A percentile compares a stretch with the other conserved stretches of the same genome.
Evolutionary conservation across 352 stramenopile species (phyloP).

Genomic region (Ophiocytium majus): DNA sequence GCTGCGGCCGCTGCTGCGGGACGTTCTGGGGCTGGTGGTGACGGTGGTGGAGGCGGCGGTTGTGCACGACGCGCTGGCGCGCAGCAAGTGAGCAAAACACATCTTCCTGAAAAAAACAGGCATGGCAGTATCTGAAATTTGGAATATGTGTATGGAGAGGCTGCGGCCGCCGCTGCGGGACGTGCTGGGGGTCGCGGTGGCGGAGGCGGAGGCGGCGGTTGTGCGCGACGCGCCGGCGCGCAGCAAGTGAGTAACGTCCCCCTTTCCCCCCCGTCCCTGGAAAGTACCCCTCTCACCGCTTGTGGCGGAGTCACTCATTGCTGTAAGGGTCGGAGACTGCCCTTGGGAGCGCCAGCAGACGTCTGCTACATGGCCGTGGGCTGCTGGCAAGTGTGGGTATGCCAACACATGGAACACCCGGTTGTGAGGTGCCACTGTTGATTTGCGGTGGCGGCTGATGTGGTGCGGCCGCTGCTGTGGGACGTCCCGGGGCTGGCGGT

Average conservation of each 20-base stretch:
- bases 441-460: too few species aligned
- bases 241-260: neutral
- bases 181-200: neutral
- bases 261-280: too few species aligned
- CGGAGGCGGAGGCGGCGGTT: neutral
- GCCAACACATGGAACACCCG: too few species aligned
- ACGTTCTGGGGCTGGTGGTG: neutral
- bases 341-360: too few species aligned
- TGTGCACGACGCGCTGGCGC: neutral
- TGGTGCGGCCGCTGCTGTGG: neutral
- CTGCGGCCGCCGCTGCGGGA: neutral
- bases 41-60: neutral
- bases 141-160: neutral
- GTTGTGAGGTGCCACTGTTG: too few species aligned
- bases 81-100: neutral
- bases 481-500: neutral
- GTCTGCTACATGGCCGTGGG: too few species aligned
- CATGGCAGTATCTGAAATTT: too few species aligned
- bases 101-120: too few species aligned
- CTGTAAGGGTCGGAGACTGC: too few species aligned
- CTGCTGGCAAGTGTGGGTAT: too few species aligned
- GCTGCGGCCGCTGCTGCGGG: neutral
- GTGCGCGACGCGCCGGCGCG: neutral
- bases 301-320: too few species aligned
- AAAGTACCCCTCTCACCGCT: too few species aligned